These are phyloP conservation scores for Alternaria hordeiaustralica DNA, from an alignment of 2,329 filamentous ascomycete species.

Conservation along the genomic window DNA sequence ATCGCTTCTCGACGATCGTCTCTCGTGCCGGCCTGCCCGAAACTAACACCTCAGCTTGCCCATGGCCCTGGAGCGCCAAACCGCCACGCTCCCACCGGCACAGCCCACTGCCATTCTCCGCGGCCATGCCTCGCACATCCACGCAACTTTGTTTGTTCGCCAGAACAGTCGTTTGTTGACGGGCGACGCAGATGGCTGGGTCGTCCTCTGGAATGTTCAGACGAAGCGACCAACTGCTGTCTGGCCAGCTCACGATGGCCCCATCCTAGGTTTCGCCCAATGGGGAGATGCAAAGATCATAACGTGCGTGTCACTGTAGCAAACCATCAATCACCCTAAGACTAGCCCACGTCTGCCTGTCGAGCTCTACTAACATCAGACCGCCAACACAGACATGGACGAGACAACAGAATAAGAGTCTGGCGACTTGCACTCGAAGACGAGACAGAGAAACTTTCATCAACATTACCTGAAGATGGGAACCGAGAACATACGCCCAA, in stretches of 20 bases:
- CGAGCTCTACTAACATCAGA: slow-evolving; percentile 1
- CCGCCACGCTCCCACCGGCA: slow-evolving; percentile 53
- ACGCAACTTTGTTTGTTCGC: slow-evolving; percentile 75
- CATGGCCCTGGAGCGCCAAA: slow-evolving; percentile 39
- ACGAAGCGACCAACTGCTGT: slow-evolving; percentile 82
- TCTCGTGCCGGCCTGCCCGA: slow-evolving; percentile 40
- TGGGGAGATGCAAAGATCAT: slow-evolving; percentile 79
- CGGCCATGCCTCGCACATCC: slow-evolving; percentile 82
- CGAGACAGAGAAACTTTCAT: neutral
- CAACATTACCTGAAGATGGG: neutral
- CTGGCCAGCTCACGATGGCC: slow-evolving; percentile 82
- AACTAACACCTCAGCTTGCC: slow-evolving; percentile 30
- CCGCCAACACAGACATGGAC: slow-evolving; percentile 71
- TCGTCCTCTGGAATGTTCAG: slow-evolving; percentile 83
- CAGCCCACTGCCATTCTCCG: slow-evolving; percentile 76
- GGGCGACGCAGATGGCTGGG: slow-evolving; percentile 88
- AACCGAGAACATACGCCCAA: neutral
- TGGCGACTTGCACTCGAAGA: slow-evolving; percentile 68
- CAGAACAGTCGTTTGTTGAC: slow-evolving; percentile 79
- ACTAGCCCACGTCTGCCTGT: neutral
- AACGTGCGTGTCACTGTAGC: slow-evolving; percentile 67
- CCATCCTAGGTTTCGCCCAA: slow-evolving; percentile 75
- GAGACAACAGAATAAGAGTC: slow-evolving; percentile 84
- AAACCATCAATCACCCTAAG: neutral
- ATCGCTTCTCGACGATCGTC: slow-evolving; percentile 28